Conservation (phyloP, 176 grass and related monocot species). For the Coix lacrymajobi region DNA sequence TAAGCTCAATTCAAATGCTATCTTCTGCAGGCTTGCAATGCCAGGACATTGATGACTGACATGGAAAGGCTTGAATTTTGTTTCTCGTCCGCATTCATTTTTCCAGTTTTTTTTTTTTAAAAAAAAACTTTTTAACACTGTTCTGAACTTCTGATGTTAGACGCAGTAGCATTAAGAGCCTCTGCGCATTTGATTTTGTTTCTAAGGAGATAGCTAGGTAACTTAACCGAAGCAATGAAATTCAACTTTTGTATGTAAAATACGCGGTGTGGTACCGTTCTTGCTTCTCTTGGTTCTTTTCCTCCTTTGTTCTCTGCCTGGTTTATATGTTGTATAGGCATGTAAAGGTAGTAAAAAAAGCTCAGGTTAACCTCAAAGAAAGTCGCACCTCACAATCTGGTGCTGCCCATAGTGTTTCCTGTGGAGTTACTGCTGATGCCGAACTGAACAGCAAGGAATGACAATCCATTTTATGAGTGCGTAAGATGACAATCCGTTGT, state of each 20-base stretch:
- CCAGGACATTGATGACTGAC: slow-evolving; percentile 56
- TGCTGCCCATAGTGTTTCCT: neutral
- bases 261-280: neutral
- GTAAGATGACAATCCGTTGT: too few species aligned
- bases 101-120: neutral
- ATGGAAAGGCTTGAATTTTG: slow-evolving; percentile 5
- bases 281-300: neutral
- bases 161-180: slow-evolving; percentile 13
- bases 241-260: slow-evolving; percentile 37
- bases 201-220: slow-evolving; percentile 14
- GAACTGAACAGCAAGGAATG: neutral
- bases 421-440: neutral
- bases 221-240: slow-evolving; percentile 12
- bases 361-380: neutral
- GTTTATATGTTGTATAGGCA: slow-evolving; percentile 21
- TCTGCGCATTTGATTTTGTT: slow-evolving; percentile 41
- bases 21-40: slow-evolving; percentile 52
- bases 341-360: slow-evolving; percentile 29
- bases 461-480: too few species aligned
- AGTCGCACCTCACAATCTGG: neutral
- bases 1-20: neutral
- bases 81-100: slow-evolving; percentile 28
- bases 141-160: slow-evolving; percentile 34
- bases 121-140: neutral
- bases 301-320: neutral